phyloP scores from a whole-genome alignment of 805 yeast species.

The Pichia rugopelliculosa region DNA sequence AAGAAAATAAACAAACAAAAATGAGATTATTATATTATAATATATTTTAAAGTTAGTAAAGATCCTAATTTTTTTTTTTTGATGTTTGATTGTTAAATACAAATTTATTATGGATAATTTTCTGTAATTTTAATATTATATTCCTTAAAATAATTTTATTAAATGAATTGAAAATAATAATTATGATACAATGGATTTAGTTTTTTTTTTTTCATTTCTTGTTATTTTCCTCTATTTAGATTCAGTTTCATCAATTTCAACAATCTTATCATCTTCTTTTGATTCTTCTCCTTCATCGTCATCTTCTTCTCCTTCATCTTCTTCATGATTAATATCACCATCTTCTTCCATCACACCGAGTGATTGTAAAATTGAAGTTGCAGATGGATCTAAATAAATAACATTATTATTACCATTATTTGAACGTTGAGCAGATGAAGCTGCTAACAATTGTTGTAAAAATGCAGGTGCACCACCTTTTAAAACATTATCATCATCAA shows the following conservation, averaged over 20 bases:
- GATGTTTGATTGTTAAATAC: too few relatives aligned
- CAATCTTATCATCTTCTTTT: constrained; percentile 11
- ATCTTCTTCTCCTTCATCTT: constrained; percentile 21
- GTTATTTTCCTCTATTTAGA: background rate
- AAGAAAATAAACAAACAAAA: background rate
- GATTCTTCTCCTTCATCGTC: constrained; percentile 21
- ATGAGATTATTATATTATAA: background rate
- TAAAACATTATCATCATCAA: constrained; percentile 25
- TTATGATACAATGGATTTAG: background rate
- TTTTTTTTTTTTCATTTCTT: background rate
- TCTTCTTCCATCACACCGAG: constrained; percentile 34
- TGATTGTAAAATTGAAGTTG: constrained; percentile 55
- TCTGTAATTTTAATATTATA: too few relatives aligned
- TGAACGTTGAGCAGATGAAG: constrained; percentile 46
- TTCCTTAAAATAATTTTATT: background rate
- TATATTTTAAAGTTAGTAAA: background rate
- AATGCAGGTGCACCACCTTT: constrained; percentile 28
- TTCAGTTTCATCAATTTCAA: constrained; percentile 7
- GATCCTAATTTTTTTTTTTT: background rate
- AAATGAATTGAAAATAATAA: background rate
- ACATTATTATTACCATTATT: constrained; percentile 40
- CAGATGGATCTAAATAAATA: constrained; percentile 55
- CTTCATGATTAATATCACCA: constrained; percentile 24
- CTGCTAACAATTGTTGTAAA: constrained; percentile 28
- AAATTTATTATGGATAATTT: too few relatives aligned